Conservation (phyloP, 2,329 filamentous ascomycete genomes). For the Aspergillus udagawae region DNA sequence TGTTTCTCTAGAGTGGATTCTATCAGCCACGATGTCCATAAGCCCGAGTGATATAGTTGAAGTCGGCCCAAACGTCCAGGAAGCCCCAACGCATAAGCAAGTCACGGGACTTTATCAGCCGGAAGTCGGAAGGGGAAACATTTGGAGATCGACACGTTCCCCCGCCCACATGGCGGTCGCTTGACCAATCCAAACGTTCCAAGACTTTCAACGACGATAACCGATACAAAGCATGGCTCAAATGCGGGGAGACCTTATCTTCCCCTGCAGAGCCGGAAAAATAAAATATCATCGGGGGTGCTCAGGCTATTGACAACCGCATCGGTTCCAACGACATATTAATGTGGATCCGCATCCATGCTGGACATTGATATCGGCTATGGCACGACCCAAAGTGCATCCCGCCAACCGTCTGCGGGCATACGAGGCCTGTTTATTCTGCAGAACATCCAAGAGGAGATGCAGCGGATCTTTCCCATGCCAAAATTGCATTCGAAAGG, state of each 20-base stretch:
- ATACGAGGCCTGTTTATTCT: constrained; percentile 47
- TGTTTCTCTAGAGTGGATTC: too few species aligned
- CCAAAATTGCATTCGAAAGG: constrained; percentile 44
- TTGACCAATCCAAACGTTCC: too few species aligned
- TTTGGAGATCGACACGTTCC: too few species aligned
- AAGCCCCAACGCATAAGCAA: too few species aligned
- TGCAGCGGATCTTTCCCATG: constrained; percentile 50
- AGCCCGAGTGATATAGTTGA: too few species aligned
- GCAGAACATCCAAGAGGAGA: constrained; percentile 49
- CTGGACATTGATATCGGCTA: constrained; percentile 17
- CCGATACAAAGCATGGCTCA: neutral
- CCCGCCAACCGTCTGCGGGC: constrained; percentile 48
- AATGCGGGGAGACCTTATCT: neutral
- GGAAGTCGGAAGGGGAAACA: too few species aligned
- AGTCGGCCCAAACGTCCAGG: too few species aligned
- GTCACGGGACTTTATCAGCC: too few species aligned
- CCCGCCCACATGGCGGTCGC: neutral
- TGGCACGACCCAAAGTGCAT: constrained; percentile 52
- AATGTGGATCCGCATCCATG: neutral
- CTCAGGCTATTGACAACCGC: neutral
- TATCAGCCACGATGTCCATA: too few species aligned
- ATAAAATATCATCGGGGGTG: neutral
- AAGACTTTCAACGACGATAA: neutral
- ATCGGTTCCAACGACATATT: neutral
- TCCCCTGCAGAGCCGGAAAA: neutral